Conservation (phyloP, 1,284 basidiomycete species). For the Ustilago hordei region DNA sequence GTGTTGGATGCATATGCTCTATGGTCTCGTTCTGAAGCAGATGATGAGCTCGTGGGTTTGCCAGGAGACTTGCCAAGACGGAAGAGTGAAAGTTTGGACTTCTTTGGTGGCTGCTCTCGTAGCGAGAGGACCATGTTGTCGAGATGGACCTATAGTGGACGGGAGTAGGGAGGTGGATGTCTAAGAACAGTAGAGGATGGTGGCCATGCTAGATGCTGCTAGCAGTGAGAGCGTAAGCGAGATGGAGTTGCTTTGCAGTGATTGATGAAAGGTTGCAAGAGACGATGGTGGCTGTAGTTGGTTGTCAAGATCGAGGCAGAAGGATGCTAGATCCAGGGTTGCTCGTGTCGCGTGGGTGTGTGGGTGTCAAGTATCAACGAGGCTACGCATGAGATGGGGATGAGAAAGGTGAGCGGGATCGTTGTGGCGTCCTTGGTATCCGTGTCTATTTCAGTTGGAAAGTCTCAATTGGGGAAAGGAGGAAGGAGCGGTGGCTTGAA, state of each 20-base stretch:
- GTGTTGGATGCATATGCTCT: neutral
- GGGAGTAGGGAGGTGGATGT: neutral
- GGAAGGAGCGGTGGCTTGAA: neutral
- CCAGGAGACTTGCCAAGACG: slow-evolving; percentile 34
- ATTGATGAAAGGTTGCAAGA: neutral
- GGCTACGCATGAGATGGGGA: neutral
- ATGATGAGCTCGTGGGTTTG: neutral
- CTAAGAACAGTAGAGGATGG: neutral
- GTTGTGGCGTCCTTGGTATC: neutral
- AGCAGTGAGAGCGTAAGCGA: neutral
- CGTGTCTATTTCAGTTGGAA: neutral
- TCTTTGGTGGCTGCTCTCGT: slow-evolving; percentile 28
- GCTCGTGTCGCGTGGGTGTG: neutral
- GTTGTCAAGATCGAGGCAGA: neutral
- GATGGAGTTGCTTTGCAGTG: neutral
- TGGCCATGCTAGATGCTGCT: neutral
- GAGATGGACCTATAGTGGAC: neutral
- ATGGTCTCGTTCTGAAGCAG: neutral
- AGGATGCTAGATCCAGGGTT: neutral
- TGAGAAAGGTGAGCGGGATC: neutral
- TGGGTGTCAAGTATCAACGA: neutral
- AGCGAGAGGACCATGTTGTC: slow-evolving; percentile 37
- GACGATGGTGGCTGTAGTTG: neutral
- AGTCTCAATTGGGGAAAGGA: neutral
- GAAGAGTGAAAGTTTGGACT: slow-evolving; percentile 47